Evolutionary conservation across 1,284 basidiomycete genomes (phyloP), one percentile per base, ranked within the genome.

Genomic region (Fomitopsis betulina): DNA sequence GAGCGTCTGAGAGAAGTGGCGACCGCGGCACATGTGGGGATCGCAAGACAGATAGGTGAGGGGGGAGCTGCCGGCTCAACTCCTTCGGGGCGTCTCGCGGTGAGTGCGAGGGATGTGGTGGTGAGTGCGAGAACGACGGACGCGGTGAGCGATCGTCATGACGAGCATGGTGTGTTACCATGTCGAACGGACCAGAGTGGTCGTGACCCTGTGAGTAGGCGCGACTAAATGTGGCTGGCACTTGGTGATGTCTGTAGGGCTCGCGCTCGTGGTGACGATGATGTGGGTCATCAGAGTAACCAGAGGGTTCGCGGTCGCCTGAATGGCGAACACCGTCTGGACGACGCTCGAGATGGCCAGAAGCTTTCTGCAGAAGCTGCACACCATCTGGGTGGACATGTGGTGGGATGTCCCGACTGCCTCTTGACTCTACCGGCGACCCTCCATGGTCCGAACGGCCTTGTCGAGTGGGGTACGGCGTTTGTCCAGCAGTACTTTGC

Each of bases 311-410:
- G 42, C 66, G 67, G 32, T 68, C 68, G 42, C 66, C 67, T 32
- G 59, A 54, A 40, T 61, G 62, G 10, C 63, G 61, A 47, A 61
- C 63, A n/a, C 56, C 54, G 19, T 69, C 68, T 2, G 58, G 39
- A 6, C 58, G 58, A 15, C 51, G 45, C 25, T 47, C 53, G 53
- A 51, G 52, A 57, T 37, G 27, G 27, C 43, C 54, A n/a, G 54
- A 47, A 9, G 60, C 65, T 67, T 84, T 85, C 64, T 83, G 83
- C 47, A 85, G 67, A 2, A 84, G 63, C 56, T 82, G 81, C 0
- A 83, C 71, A 56, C 72, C 67, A 58, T 74, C 70, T 37, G 72
- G 62, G 40, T 75, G 71, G 47, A 68, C 75, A 62, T 73, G 81
- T 63, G 80, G 68, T 59, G 78, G 73, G 30, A 72, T 67, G 33